A percentile compares a stretch with the other conserved stretches of the same genome.
Evolutionary conservation across 2,329 filamentous ascomycete genomes (phyloP).

Genomic region (Trichoderma atroviride): DNA sequence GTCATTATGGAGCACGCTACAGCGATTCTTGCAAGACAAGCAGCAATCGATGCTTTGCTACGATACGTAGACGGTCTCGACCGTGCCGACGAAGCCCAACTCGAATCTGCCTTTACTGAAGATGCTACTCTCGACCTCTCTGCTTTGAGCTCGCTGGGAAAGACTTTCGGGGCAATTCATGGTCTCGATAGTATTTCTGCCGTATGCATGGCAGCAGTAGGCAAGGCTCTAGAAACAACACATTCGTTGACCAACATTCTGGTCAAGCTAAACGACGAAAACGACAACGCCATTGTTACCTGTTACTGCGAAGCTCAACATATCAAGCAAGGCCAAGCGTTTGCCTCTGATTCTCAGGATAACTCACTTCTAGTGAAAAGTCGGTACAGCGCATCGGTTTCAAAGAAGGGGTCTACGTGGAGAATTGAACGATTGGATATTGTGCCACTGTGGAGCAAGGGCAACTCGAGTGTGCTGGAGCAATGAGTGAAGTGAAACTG

Average conservation of each 20-base stretch:
- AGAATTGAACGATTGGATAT: background rate
- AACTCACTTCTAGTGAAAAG: background rate
- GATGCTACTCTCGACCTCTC: background rate
- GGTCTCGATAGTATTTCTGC: background rate
- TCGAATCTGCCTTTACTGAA: slow-evolving; percentile 1
- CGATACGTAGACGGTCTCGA: slow-evolving; percentile 4
- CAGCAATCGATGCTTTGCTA: background rate
- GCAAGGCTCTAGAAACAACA: background rate
- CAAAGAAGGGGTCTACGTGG: background rate
- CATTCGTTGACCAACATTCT: slow-evolving; percentile 8
- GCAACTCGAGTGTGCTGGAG: background rate
- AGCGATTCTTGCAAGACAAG: background rate
- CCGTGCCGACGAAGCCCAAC: background rate
- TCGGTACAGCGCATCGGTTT: background rate
- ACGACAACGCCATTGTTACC: background rate
- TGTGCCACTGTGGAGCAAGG: slow-evolving; percentile 6
- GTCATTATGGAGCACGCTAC: background rate
- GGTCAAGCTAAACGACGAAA: background rate
- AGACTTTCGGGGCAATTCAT: background rate
- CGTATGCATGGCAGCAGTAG: slow-evolving; percentile 2
- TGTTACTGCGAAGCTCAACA: slow-evolving; percentile 11
- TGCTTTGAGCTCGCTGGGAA: background rate
- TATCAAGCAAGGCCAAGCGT: background rate
- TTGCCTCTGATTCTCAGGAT: background rate
- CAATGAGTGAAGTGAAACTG: background rate